phyloP scores from a whole-genome alignment of 2,329 filamentous ascomycete genomes.

The Xylaria sp. region DNA sequence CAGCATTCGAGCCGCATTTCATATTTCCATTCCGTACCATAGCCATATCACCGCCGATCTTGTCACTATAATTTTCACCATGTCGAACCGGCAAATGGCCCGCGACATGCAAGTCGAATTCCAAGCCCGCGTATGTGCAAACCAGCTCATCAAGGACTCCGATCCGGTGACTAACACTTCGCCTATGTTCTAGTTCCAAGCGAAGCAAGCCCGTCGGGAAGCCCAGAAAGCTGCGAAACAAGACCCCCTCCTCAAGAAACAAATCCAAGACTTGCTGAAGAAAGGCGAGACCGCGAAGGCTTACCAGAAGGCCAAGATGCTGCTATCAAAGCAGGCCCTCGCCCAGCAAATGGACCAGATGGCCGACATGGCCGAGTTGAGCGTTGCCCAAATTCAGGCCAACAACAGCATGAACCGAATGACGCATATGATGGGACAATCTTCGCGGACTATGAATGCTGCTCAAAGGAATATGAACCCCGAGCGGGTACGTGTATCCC shows the following conservation, averaged over 20 bases:
- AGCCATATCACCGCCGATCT: not conserved
- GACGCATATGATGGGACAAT: slow-evolving; percentile 68
- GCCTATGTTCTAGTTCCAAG: slow-evolving; percentile 55
- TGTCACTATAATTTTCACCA: slow-evolving; percentile 36
- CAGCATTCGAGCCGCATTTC: not conserved
- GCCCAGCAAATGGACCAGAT: slow-evolving; percentile 69
- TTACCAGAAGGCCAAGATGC: slow-evolving; percentile 67
- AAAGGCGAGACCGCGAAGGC: slow-evolving; percentile 68
- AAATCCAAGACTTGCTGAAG: slow-evolving; percentile 67
- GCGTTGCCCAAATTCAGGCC: slow-evolving; percentile 65
- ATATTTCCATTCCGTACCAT: not conserved
- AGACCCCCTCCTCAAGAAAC: slow-evolving; percentile 65
- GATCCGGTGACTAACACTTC: not conserved
- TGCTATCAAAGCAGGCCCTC: slow-evolving; percentile 65
- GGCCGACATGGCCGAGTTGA: slow-evolving; percentile 68
- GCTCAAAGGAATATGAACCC: slow-evolving; percentile 65
- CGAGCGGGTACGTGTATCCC: slow-evolving; percentile 53
- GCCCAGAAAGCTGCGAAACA: slow-evolving; percentile 66
- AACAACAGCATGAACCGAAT: slow-evolving; percentile 70
- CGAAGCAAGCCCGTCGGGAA: slow-evolving; percentile 66
- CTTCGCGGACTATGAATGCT: slow-evolving; percentile 61
- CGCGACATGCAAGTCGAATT: slow-evolving; percentile 69
- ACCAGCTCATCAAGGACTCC: too few relatives aligned
- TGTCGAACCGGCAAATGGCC: slow-evolving; percentile 64
- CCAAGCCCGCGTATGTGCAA: slow-evolving; percentile 59